Evolutionary conservation across 371 early-diverging fungal genomes (phyloP), one percentile per base, ranked within the genome.

Genomic region (Mortierella sp.): DNA sequence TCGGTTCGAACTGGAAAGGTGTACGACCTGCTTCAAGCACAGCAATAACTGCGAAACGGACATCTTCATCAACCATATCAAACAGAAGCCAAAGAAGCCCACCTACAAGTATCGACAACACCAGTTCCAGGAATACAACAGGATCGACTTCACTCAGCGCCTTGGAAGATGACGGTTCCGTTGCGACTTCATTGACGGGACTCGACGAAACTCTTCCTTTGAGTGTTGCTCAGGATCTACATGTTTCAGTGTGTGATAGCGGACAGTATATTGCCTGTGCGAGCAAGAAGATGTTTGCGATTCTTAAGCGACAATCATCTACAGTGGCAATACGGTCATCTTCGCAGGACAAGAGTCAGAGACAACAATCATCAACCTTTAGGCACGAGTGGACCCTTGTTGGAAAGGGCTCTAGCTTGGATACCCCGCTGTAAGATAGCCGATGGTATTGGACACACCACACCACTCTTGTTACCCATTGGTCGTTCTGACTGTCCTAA

Each of bases 331-430:
- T 51, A 4, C 56, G 28, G 17, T 40, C 55, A 19, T 57, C 54
- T 22, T 24, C 19, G 1, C n/a, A 22, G 14, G 24, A 44, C 8
- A 16, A 13, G 29, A 12, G 14, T 17, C 39, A 27, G 19, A 54
- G 39, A 14, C 45, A 34, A 21, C 24, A 54, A 8, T 67, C 57
- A 13, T 50, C 55, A 31, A 21, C 21, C 7, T 31, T 13, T 9
- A 21, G 16, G 1, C 49, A 57, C n/a, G 70, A 69, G 39, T 77
- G 77, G 77, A 63, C 69, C 25, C 53, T 77, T 2, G 55, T 83
- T 9, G 86, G 88, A 7, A 86, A 88, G 74, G 86, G 85, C 17
- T 83, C 85, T 3, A 84, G 85, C 21, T 78, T 85, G 49, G 81
- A 81, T 25, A 64, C 55, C 41, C 40, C 63, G 34, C 24, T 58